Evolutionary conservation across 1,284 basidiomycete genomes (phyloP).

Genomic region (Ganoderma lingzhi): DNA sequence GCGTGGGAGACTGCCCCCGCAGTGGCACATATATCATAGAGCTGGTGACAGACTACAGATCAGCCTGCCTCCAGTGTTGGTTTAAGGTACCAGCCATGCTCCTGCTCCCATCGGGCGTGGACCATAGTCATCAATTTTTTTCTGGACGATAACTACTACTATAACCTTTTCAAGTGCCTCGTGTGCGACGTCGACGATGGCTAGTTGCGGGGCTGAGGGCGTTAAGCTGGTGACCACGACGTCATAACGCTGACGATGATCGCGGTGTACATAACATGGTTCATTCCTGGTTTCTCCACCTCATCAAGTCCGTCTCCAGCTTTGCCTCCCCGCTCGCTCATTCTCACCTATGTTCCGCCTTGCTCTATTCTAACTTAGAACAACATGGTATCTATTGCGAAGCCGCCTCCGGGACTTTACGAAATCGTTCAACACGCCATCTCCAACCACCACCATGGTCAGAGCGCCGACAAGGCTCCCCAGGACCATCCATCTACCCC

Average conservation of each 20-base stretch:
- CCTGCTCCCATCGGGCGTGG: no score
- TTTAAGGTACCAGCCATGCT: no score
- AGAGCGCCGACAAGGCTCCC: constrained; percentile 8
- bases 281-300: neutral
- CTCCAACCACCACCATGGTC: constrained; percentile 20
- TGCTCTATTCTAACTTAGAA: constrained; percentile 1
- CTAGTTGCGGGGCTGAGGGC: no score
- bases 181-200: no score
- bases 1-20: neutral
- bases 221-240: neutral
- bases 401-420: constrained; percentile 33
- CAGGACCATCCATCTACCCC: constrained; percentile 35
- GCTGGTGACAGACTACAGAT: no score
- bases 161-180: no score
- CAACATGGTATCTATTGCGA: constrained; percentile 38
- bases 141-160: no score
- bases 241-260: neutral
- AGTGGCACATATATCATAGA: neutral
- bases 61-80: no score
- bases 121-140: no score
- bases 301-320: neutral
- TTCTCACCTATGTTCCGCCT: neutral
- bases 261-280: neutral
- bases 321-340: neutral
- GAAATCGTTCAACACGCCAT: constrained; percentile 37